These are phyloP conservation scores for Torulaspora gathmanii DNA, from an alignment of 805 yeast genomes.

Conservation along the genomic window DNA sequence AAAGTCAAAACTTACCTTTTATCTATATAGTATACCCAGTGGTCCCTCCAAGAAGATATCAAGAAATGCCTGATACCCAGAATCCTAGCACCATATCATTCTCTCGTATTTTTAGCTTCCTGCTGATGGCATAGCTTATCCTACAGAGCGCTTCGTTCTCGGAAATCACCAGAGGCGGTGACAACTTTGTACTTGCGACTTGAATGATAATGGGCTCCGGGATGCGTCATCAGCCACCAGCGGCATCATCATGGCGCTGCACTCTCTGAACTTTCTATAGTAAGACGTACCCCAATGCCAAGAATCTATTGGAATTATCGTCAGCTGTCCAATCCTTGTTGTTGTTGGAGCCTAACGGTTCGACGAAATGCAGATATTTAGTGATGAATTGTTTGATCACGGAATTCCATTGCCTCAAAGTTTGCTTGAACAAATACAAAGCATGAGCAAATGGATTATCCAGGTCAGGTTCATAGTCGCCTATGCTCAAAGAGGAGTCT, in stretches of 20 bases:
- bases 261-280: neutral
- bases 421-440: conserved; percentile 15
- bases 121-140: no score
- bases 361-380: conserved; percentile 13
- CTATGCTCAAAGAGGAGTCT: conserved; percentile 10
- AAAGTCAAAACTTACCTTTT: neutral
- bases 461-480: conserved; percentile 9
- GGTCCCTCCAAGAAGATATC: neutral
- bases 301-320: conserved; percentile 15
- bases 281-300: conserved; percentile 20
- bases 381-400: conserved; percentile 18
- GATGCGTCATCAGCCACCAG: no score
- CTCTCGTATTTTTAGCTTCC: no score
- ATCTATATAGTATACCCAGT: neutral
- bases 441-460: conserved; percentile 19
- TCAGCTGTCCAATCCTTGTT: conserved; percentile 12
- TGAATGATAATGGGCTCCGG: no score
- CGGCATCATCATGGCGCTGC: no score
- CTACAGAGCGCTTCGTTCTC: no score
- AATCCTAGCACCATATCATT: no score
- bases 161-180: no score
- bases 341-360: conserved; percentile 5
- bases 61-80: no score
- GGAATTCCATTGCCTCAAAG: conserved; percentile 19
- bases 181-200: no score